Base-by-base conservation (phyloP, 1,284 basidiomycete species). In the Fomitopsis betulina region DNA sequence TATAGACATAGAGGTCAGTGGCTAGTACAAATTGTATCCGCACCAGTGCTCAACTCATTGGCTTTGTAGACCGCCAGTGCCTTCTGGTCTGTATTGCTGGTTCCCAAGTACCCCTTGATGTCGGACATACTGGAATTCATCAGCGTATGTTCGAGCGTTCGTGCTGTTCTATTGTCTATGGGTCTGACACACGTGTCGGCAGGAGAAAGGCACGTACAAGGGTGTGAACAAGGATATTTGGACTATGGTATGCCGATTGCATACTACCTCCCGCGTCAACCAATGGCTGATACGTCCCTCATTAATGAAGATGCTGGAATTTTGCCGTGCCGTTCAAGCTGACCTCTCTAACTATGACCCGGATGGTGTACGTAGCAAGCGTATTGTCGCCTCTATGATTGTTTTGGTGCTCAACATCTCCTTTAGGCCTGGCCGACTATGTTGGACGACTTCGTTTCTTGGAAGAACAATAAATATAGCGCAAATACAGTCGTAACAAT, bases 141-240 rank as follows among this genome's bases (percentile, higher is more conserved):
- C 60, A 76, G 70, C 35, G 90, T 90, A 64, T 51, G 83, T 71
- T 12, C 21, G 43, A 15, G 27, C 27, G 27, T 30, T 30, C 27
- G 27, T 30, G 8, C 27, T 30, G 27, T 30, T 30, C 27, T 30
- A 8, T 30, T 30, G 27, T 30, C 27, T 30, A 30, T 30, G 27
- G 27, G 27, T 30, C 50, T 40, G 21, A 53, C 40, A 43, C 23
- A 45, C 33, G 21, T 49, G 56, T 17, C 23, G 8, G 55, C 68
- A 91, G 85, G 81, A 86, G 60, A 81, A 78, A 57, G 79, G 78
- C 8, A 79, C 75, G 1, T 89, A 88, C 72, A 91, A 85, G 65
- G 87, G 85, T 0, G 83, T 83, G 6, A 92, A 89, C 68, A 92
- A 91, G 66, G 90, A 92, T 71, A 71, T 91, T n/a, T 92, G 90